Evolutionary conservation across 352 stramenopile species (phyloP), one percentile per base, ranked within the genome.

Genomic region (Pythium dissotocum): DNA sequence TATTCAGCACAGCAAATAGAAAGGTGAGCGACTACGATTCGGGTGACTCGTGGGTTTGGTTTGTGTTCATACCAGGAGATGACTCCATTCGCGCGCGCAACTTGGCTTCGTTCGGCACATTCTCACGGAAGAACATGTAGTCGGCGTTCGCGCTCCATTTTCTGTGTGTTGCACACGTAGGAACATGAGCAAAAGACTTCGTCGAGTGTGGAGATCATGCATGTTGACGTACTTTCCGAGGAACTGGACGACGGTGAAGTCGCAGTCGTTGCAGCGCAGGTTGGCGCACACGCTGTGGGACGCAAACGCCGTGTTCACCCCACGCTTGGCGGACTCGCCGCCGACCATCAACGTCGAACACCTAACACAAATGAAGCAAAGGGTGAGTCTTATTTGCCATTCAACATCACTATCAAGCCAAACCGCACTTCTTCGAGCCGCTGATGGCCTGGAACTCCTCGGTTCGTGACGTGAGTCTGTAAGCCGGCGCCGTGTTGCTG

Each of bases 121-220:
- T 93, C 62, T 95, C 87, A 46, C 85, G 80, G 58, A 93, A 93
- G 63, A 95, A 92, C 83, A 92, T 95, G 71, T 93, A 94, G 54
- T 95, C 87, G 6, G 77, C 87, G 56, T 66, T 90, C 18, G 67
- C 58, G 57, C 75, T 77, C 85, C 85, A 95, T 70, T 88, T 88
- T 57, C 82, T 91, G 62, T 52, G 18, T 26, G 30, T 7, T 63
- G 4, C 61, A 18, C 28, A 56, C 21, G 21, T 24, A 24, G 21
- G 21, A 24, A 24, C 21, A 24, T 24, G 21, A 24, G 21, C 21
- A 24, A 24, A 24, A 24, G 21, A 24, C 21, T 24, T 24, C 21
- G 21, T 24, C 21, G 21, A 24, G 21, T 24, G 21, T 24, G 21
- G 21, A 24, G 21, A 32, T 57, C 24, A 18, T 48, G 24, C 42